Conservation (phyloP, 805 yeast genomes). For the Lipomyces chichibuensis region DNA sequence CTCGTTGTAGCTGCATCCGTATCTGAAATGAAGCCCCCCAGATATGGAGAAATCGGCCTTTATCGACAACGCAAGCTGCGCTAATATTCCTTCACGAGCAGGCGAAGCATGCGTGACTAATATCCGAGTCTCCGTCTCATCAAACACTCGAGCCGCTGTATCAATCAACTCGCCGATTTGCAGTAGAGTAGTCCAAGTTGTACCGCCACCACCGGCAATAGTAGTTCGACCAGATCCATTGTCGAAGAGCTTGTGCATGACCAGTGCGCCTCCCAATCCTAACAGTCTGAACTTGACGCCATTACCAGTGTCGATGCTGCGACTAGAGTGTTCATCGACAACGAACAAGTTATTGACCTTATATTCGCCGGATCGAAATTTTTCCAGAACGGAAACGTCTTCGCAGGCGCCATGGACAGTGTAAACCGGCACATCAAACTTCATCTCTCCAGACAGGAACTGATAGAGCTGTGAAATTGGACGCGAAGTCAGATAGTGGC, state of each 20-base stretch:
- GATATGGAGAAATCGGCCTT: slow-evolving; percentile 73
- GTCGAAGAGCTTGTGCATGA: slow-evolving; percentile 68
- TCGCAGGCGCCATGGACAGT: slow-evolving; percentile 78
- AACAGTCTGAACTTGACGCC: slow-evolving; percentile 58
- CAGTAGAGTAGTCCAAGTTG: slow-evolving; percentile 71
- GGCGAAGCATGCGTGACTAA: slow-evolving; percentile 73
- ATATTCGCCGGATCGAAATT: slow-evolving; percentile 59
- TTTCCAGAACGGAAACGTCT: slow-evolving; percentile 67
- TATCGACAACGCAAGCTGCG: slow-evolving; percentile 65
- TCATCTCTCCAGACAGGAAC: slow-evolving; percentile 51
- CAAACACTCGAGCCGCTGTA: slow-evolving; percentile 50
- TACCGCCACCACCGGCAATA: slow-evolving; percentile 66
- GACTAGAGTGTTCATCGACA: slow-evolving; percentile 61
- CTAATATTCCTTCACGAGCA: slow-evolving; percentile 66
- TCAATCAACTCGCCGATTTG: slow-evolving; percentile 70
- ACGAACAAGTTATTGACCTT: slow-evolving; percentile 60
- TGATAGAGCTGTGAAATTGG: slow-evolving; percentile 56
- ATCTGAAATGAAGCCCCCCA: slow-evolving; percentile 72
- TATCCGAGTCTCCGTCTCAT: slow-evolving; percentile 56
- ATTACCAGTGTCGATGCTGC: slow-evolving; percentile 48
- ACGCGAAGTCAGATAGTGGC: slow-evolving; percentile 32
- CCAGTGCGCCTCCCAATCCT: slow-evolving; percentile 74
- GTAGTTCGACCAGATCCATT: slow-evolving; percentile 55
- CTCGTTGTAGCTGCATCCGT: slow-evolving; percentile 71
- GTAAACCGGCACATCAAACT: slow-evolving; percentile 65